phyloP scores from a whole-genome alignment of 2,329 filamentous ascomycete species.

The Penicillium sp. region DNA sequence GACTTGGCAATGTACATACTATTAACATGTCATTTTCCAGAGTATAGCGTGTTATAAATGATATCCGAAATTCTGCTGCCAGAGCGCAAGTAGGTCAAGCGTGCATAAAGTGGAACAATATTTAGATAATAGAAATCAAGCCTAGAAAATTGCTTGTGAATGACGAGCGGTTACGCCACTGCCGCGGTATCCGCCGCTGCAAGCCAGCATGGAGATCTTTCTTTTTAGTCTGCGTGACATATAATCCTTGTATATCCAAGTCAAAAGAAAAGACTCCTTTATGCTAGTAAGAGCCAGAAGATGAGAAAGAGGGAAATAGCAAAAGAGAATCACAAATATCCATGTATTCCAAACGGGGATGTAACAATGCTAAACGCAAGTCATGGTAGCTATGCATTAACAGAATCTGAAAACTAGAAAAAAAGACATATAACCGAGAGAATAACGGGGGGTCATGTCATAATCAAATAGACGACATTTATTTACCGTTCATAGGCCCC shows the following conservation, averaged over 20 bases:
- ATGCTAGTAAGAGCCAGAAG: neutral
- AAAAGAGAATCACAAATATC: neutral
- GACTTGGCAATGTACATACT: no score
- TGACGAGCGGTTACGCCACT: neutral
- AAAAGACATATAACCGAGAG: neutral
- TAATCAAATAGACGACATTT: neutral
- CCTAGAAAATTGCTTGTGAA: neutral
- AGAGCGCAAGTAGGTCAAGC: neutral
- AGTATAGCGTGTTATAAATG: no score
- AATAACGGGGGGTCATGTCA: neutral
- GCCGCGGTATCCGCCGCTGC: no score
- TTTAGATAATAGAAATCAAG: neutral
- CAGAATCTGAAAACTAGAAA: neutral
- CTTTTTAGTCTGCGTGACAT: neutral
- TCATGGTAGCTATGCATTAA: neutral
- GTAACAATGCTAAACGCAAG: conserved; percentile 2
- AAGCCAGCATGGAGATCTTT: neutral
- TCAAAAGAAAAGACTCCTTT: neutral
- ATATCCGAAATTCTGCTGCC: no score
- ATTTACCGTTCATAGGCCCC: conserved; percentile 35
- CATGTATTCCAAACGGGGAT: neutral
- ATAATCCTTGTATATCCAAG: neutral
- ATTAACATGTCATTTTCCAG: no score
- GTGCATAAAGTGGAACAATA: neutral
- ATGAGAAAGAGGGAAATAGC: neutral